A percentile compares a stretch with the other conserved stretches of the same genome.
Conservation (phyloP, 164 flowering plant genomes). For the Warburgia ugandensis region DNA sequence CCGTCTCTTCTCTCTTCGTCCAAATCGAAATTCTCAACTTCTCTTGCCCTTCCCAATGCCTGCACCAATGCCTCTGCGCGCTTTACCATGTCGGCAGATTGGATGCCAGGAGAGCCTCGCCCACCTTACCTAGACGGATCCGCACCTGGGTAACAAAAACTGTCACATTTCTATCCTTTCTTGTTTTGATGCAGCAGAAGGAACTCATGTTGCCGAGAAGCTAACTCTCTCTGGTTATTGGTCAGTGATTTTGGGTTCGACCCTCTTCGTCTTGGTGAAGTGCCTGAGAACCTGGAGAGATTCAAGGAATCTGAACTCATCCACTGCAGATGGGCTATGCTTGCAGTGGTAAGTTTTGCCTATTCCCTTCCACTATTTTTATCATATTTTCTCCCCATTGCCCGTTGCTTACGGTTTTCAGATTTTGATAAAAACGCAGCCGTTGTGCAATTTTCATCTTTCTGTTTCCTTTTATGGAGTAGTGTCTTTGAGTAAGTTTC, state of each 20-base stretch:
- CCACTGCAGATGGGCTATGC: conserved; percentile 99
- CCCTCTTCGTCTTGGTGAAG: conserved; percentile 86
- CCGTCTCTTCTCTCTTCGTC: conserved; percentile 73
- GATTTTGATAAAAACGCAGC: too few relatives aligned
- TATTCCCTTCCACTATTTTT: too few relatives aligned
- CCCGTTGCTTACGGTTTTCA: neutral
- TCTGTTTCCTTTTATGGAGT: too few relatives aligned
- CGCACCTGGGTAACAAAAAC: conserved; percentile 71
- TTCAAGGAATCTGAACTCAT: conserved; percentile 90
- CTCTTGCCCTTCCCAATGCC: conserved; percentile 30
- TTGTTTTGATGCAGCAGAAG: too few relatives aligned
- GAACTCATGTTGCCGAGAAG: too few relatives aligned
- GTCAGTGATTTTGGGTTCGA: conserved; percentile 97
- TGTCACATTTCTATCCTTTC: neutral
- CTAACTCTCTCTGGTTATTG: neutral
- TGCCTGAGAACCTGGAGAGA: conserved; percentile 92
- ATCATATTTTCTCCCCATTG: neutral
- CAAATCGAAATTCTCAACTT: conserved; percentile 54
- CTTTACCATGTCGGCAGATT: conserved; percentile 76
- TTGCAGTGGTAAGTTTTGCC: conserved; percentile 76
- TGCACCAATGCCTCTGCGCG: conserved; percentile 37
- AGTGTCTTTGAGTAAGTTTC: too few relatives aligned
- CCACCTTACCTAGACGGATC: conserved; percentile 98
- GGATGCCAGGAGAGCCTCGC: conserved; percentile 99
- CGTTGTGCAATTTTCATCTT: too few relatives aligned